Percentiles rank a stretch among this genome's conserved stretches.
Evolutionary conservation across 2,329 filamentous ascomycete species (phyloP).

Genomic region (Colletotrichum horii): DNA sequence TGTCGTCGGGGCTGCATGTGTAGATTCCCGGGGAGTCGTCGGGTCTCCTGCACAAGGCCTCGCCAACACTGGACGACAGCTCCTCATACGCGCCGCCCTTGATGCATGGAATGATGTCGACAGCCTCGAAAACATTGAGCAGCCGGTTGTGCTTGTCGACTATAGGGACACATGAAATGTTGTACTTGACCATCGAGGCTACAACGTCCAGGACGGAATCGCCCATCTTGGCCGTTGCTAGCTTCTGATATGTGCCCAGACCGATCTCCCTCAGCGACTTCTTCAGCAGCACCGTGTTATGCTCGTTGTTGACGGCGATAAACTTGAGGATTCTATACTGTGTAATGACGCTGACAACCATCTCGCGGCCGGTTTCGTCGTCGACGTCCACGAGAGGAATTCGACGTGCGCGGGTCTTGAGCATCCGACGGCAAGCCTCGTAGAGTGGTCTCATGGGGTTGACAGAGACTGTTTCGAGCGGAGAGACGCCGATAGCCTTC

Average conservation of each 20-base stretch:
- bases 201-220: slow-evolving; percentile 94
- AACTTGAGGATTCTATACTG: slow-evolving; percentile 99
- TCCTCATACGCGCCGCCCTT: slow-evolving; percentile 94
- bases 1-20: slow-evolving; percentile 90
- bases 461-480: slow-evolving; percentile 95
- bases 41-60: slow-evolving; percentile 84
- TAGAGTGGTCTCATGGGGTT: slow-evolving; percentile 90
- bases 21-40: slow-evolving; percentile 97
- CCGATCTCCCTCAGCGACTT: slow-evolving; percentile 86
- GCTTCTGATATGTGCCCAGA: slow-evolving; percentile 81
- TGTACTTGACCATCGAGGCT: slow-evolving; percentile 88
- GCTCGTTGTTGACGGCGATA: slow-evolving; percentile 89
- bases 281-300: slow-evolving; percentile 85
- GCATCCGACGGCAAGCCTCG: slow-evolving; percentile 93
- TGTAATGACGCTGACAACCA: slow-evolving; percentile 95
- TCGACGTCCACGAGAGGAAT: slow-evolving; percentile 95
- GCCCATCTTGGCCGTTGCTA: slow-evolving; percentile 86
- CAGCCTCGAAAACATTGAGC: slow-evolving; percentile 96
- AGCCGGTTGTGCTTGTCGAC: slow-evolving; percentile 79
- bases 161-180: slow-evolving; percentile 94
- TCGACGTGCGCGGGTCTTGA: slow-evolving; percentile 88
- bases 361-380: slow-evolving; percentile 89
- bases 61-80: slow-evolving; percentile 82
- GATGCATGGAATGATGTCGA: slow-evolving; percentile 95
- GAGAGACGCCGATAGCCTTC: slow-evolving; percentile 86